Percentiles rank a stretch among this genome's conserved stretches.
These are phyloP conservation scores for Colletotrichum sp. DNA, from an alignment of 2,329 filamentous ascomycete genomes.

Conservation along the genomic window DNA sequence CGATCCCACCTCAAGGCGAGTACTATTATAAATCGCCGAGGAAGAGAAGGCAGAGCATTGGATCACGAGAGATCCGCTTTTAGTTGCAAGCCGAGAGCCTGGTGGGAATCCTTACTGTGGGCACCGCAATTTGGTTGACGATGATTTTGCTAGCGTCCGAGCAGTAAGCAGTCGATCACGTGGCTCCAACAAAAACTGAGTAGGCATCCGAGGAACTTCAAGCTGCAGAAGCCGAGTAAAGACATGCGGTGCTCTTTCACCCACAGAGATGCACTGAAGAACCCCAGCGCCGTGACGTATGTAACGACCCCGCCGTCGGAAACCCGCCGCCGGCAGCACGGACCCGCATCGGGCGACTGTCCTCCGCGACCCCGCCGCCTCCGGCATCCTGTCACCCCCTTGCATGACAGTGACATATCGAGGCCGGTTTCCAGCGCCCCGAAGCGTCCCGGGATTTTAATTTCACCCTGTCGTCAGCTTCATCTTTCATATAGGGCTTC, in stretches of 20 bases:
- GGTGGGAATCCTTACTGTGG: background rate
- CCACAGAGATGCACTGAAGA: background rate
- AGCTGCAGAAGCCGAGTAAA: background rate
- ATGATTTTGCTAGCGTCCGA: background rate
- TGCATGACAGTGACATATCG: background rate
- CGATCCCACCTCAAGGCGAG: background rate
- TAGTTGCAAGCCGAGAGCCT: background rate
- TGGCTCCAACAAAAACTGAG: background rate
- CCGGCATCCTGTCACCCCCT: conserved; percentile 12
- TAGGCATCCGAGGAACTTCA: background rate
- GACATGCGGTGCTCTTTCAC: background rate
- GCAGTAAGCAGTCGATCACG: background rate
- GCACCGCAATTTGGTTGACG: background rate
- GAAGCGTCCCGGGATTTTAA: background rate
- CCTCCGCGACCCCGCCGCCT: background rate
- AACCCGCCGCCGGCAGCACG: conserved; percentile 1
- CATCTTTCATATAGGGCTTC: too few relatives aligned
- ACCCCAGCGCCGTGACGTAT: background rate
- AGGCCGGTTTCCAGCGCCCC: background rate
- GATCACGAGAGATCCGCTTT: background rate
- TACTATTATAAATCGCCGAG: background rate
- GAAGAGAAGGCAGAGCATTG: background rate
- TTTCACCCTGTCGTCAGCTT: background rate
- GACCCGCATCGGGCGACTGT: conserved; percentile 13
- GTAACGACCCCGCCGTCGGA: background rate